Percentiles rank a stretch among this genome's conserved stretches.
Conservation (phyloP, 2,329 filamentous ascomycete genomes). For the Exutisphaerella laricina region DNA sequence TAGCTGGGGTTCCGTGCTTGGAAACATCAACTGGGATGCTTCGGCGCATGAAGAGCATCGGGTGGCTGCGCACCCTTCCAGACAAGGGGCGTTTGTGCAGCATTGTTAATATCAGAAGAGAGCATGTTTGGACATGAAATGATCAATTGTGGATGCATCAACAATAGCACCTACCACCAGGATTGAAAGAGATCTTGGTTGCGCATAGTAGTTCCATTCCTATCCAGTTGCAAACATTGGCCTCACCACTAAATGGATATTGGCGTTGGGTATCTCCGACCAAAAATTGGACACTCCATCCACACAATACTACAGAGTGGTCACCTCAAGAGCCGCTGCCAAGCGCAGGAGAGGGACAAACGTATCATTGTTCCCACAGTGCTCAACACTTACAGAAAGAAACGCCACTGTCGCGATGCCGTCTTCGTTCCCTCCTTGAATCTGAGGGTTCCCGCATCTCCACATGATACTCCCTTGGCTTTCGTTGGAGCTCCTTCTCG, state of each 20-base stretch:
- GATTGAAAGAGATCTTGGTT: no score
- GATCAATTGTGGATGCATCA: not conserved
- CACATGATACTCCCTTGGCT: constrained; percentile 14
- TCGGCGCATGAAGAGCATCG: no score
- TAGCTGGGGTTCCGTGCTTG: no score
- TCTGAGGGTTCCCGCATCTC: constrained; percentile 18
- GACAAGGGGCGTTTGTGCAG: no score
- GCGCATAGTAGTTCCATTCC: not conserved
- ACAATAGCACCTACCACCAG: not conserved
- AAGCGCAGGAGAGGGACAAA: not conserved
- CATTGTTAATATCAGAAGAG: not conserved
- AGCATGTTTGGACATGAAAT: not conserved
- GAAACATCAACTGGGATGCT: no score
- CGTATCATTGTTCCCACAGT: not conserved
- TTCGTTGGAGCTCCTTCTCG: constrained; percentile 14
- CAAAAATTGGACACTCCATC: not conserved
- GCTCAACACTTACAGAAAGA: constrained; percentile 1
- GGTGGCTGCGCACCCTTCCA: not conserved
- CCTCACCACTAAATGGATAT: not conserved
- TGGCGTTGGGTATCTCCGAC: not conserved
- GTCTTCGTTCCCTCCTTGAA: constrained; percentile 1
- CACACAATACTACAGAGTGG: no score
- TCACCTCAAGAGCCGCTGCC: not conserved
- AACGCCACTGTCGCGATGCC: constrained; percentile 8
- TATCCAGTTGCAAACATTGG: not conserved